phyloP scores from a whole-genome alignment of 805 yeast species.

The Hanseniaspora guilliermondii region DNA sequence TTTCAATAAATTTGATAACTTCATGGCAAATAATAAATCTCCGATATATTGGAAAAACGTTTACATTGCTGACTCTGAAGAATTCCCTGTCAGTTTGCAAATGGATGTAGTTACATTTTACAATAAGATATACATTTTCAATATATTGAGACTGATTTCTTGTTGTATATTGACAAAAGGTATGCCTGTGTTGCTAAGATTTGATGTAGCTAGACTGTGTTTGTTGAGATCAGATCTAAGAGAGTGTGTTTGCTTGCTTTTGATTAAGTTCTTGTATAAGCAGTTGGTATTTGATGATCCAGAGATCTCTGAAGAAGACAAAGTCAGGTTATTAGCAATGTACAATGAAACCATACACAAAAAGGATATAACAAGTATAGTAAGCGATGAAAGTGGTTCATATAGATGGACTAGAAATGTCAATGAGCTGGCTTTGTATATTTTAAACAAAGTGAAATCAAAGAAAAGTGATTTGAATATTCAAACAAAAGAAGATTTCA shows the following conservation, averaged over 20 bases:
- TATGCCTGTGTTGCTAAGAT: slow-evolving; percentile 71
- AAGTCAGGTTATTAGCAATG: slow-evolving; percentile 27
- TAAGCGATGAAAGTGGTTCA: slow-evolving; percentile 74
- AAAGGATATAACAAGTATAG: slow-evolving; percentile 62
- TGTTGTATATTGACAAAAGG: slow-evolving; percentile 72
- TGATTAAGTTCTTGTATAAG: slow-evolving; percentile 60
- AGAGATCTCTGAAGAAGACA: slow-evolving; percentile 20
- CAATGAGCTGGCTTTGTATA: slow-evolving; percentile 51
- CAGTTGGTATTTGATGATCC: slow-evolving; percentile 40
- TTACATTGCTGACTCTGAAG: slow-evolving; percentile 6
- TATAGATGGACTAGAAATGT: slow-evolving; percentile 84
- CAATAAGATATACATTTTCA: slow-evolving; percentile 34
- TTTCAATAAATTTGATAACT: slow-evolving; percentile 18
- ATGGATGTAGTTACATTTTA: slow-evolving; percentile 15
- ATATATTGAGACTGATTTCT: slow-evolving; percentile 53
- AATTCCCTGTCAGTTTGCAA: slow-evolving; percentile 14
- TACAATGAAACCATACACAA: slow-evolving; percentile 40
- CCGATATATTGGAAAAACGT: slow-evolving; percentile 13
- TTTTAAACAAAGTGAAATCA: slow-evolving; percentile 25
- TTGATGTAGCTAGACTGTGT: slow-evolving; percentile 71
- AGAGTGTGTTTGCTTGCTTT: slow-evolving; percentile 66
- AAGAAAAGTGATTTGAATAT: slow-evolving; percentile 18
- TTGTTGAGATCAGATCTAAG: slow-evolving; percentile 74
- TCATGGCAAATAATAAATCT: background rate
- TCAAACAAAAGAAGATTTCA: slow-evolving; percentile 12